Conservation (phyloP, 208 protist species). For the Crithidia fasciculata region DNA sequence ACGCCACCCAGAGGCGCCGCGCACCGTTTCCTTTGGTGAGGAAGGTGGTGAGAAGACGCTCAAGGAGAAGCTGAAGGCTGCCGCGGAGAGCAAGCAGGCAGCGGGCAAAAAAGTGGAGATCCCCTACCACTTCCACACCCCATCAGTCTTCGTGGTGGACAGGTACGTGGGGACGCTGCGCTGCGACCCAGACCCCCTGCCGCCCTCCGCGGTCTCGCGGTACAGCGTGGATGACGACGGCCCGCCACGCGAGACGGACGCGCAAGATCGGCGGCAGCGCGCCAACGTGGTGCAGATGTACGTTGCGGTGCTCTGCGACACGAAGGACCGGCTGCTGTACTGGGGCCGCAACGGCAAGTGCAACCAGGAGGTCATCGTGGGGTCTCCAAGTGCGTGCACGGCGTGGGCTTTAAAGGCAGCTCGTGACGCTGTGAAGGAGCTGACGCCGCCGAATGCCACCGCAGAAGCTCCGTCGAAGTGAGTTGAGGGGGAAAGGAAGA, state of each 20-base stretch:
- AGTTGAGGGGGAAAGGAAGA: no score
- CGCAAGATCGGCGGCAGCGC: not conserved
- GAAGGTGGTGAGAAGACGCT: conserved; percentile 35
- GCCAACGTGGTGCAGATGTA: conserved; percentile 5
- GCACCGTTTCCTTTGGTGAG: conserved; percentile 16
- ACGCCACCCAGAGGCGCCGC: conserved; percentile 28
- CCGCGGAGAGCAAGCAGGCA: conserved; percentile 6
- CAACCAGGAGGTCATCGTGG: conserved; percentile 71
- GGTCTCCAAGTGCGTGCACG: conserved; percentile 78
- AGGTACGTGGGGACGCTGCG: conserved; percentile 38
- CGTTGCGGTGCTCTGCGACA: conserved; percentile 50
- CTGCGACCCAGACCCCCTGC: conserved; percentile 37
- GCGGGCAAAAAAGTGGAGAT: conserved; percentile 28
- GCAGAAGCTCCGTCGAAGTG: no score
- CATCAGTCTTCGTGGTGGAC: conserved; percentile 48
- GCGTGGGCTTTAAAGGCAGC: conserved; percentile 49
- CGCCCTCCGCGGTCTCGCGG: conserved; percentile 1
- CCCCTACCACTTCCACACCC: conserved; percentile 49
- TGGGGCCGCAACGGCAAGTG: conserved; percentile 76
- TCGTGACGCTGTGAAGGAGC: conserved; percentile 19
- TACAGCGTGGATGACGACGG: conserved; percentile 6
- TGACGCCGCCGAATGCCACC: not conserved
- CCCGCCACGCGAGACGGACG: not conserved
- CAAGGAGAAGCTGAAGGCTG: conserved; percentile 38
- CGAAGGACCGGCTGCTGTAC: conserved; percentile 51